Conservation (phyloP, 1,139 yeast genomes). For the Tardiomyces depauwii region DNA sequence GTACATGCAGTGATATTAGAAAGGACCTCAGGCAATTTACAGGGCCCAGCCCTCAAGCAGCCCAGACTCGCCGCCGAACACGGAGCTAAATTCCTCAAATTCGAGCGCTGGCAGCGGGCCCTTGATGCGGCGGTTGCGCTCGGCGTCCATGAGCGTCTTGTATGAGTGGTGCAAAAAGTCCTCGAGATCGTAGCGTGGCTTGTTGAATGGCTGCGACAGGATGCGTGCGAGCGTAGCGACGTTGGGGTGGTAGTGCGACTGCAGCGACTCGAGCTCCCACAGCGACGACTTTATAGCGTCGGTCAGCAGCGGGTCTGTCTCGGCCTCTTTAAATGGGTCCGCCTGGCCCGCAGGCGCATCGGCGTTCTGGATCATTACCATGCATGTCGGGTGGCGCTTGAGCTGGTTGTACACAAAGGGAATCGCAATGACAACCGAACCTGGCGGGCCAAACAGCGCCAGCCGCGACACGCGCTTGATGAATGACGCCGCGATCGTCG, state of each 20-base stretch:
- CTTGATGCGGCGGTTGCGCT: slow-evolving; percentile 56
- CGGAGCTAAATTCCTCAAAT: slow-evolving; percentile 45
- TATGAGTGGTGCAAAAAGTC: slow-evolving; percentile 93
- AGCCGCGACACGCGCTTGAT: slow-evolving; percentile 72
- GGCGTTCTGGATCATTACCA: slow-evolving; percentile 67
- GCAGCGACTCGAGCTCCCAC: slow-evolving; percentile 81
- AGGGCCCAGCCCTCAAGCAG: neutral
- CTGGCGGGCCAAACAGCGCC: slow-evolving; percentile 71
- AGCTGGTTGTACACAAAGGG: slow-evolving; percentile 88
- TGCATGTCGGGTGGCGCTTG: slow-evolving; percentile 88
- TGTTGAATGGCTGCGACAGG: slow-evolving; percentile 80
- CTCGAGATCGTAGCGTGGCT: slow-evolving; percentile 77
- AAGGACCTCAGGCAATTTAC: neutral
- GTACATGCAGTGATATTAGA: too few species aligned
- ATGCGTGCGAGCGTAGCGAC: slow-evolving; percentile 86
- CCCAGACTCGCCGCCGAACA: slow-evolving; percentile 24
- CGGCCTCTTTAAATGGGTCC: slow-evolving; percentile 61
- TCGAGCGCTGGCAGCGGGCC: slow-evolving; percentile 63
- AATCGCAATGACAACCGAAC: slow-evolving; percentile 75
- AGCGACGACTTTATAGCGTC: slow-evolving; percentile 75
- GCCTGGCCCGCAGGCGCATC: slow-evolving; percentile 22
- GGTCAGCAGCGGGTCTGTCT: slow-evolving; percentile 65
- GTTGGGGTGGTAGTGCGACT: slow-evolving; percentile 91
- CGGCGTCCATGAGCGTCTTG: slow-evolving; percentile 61
- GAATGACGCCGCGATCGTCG: slow-evolving; percentile 76